Evolutionary conservation across 805 yeast species (phyloP).

Genomic region (Phaffomyces thermotolerans): DNA sequence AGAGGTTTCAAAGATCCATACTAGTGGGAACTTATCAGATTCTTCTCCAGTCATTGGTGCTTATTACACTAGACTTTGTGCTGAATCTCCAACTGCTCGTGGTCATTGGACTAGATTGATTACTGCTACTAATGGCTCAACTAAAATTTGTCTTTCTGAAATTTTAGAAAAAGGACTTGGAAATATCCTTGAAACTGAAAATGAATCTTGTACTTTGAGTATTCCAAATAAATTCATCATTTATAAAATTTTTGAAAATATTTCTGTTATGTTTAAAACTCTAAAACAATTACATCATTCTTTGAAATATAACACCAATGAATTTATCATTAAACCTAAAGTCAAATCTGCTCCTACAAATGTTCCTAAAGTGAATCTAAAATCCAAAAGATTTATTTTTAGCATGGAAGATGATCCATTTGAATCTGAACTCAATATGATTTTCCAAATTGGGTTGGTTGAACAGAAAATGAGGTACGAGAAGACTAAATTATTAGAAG

Average conservation of each 20-base stretch:
- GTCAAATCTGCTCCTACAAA: slow-evolving; percentile 30
- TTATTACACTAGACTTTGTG: slow-evolving; percentile 36
- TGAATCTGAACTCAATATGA: slow-evolving; percentile 62
- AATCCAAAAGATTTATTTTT: slow-evolving; percentile 49
- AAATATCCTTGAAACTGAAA: slow-evolving; percentile 32
- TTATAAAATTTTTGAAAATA: slow-evolving; percentile 73
- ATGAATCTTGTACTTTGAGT: slow-evolving; percentile 40
- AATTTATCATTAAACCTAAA: slow-evolving; percentile 33
- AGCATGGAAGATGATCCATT: slow-evolving; percentile 86
- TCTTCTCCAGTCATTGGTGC: slow-evolving; percentile 21
- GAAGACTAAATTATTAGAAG: slow-evolving; percentile 38
- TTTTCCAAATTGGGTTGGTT: slow-evolving; percentile 56
- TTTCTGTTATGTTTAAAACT: slow-evolving; percentile 60
- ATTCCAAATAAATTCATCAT: slow-evolving; percentile 72
- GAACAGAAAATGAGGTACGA: slow-evolving; percentile 59
- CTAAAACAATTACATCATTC: slow-evolving; percentile 51
- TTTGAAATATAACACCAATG: slow-evolving; percentile 34
- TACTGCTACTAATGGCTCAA: slow-evolving; percentile 30
- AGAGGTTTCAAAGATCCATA: slow-evolving; percentile 31
- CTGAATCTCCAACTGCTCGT: slow-evolving; percentile 43
- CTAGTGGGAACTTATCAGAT: slow-evolving; percentile 16
- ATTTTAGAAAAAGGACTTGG: slow-evolving; percentile 20
- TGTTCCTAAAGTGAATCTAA: slow-evolving; percentile 53
- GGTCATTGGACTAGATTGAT: slow-evolving; percentile 44
- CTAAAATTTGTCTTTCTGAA: slow-evolving; percentile 25